Percentiles rank a stretch among this genome's conserved stretches.
Conservation (phyloP, 495 filamentous ascomycete genomes). For the Penicillium mononematosum region DNA sequence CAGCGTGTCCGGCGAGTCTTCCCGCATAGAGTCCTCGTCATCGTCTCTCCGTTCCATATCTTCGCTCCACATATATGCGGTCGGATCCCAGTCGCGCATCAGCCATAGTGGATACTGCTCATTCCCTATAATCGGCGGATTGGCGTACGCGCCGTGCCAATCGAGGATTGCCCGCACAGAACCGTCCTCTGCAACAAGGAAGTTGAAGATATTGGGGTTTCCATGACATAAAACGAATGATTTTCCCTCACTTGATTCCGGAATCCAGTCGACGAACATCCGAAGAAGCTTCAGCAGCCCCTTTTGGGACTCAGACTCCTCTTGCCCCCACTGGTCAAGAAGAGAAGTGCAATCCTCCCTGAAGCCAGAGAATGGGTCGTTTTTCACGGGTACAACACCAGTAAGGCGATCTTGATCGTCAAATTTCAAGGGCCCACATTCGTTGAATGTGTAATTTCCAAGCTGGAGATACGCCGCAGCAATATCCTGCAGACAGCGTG, state of each 20-base stretch:
- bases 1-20: neutral
- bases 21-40: neutral
- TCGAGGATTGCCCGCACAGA: neutral
- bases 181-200: neutral
- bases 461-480: neutral
- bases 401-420: neutral
- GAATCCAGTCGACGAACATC: neutral
- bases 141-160: neutral
- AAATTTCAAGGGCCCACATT: neutral
- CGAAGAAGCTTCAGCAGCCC: neutral
- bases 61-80: neutral
- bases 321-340: neutral
- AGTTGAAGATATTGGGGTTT: neutral
- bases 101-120: neutral
- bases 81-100: neutral
- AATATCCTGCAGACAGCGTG: neutral
- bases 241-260: neutral
- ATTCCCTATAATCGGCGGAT: neutral
- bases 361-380: neutral
- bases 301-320: too few species aligned
- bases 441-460: neutral
- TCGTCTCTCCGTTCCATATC: neutral
- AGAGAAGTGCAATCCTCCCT: neutral
- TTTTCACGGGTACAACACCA: neutral
- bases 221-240: neutral